Percentiles rank a stretch among this genome's conserved stretches.
These are phyloP conservation scores for Echium plantagineum DNA, from an alignment of 257 asterid species.

Conservation along the genomic window DNA sequence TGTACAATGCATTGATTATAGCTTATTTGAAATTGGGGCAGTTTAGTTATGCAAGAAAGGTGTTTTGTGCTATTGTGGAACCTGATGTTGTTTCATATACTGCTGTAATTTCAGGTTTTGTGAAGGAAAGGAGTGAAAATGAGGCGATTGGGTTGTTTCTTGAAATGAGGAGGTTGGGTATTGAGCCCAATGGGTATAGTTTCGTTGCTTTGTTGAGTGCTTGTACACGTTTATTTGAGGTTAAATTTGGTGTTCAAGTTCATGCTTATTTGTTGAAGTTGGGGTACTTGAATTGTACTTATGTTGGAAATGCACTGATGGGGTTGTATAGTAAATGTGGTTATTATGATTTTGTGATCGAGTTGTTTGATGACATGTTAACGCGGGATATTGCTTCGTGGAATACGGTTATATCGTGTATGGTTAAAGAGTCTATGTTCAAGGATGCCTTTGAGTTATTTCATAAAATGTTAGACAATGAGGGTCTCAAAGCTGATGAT, in stretches of 20 bases:
- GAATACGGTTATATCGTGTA: slow-evolving; percentile 68
- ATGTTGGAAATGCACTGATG: slow-evolving; percentile 71
- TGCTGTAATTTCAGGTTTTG: slow-evolving; percentile 65
- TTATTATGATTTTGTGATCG: slow-evolving; percentile 32
- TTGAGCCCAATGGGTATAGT: slow-evolving; percentile 67
- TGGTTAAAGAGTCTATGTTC: slow-evolving; percentile 45
- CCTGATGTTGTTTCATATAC: slow-evolving; percentile 84
- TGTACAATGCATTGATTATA: slow-evolving; percentile 45
- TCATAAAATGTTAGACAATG: slow-evolving; percentile 26
- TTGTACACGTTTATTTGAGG: slow-evolving; percentile 46
- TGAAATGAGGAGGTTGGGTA: slow-evolving; percentile 40
- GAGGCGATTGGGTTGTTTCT: slow-evolving; percentile 57
- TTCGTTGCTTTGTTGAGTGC: slow-evolving; percentile 73
- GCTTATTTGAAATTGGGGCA: slow-evolving; percentile 50
- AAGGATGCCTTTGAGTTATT: slow-evolving; percentile 44
- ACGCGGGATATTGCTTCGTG: slow-evolving; percentile 62
- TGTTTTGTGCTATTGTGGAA: slow-evolving; percentile 32
- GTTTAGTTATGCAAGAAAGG: slow-evolving; percentile 39
- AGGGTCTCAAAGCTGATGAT: slow-evolving; percentile 37
- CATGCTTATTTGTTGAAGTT: slow-evolving; percentile 53
- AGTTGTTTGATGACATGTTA: slow-evolving; percentile 52
- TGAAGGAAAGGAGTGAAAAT: slow-evolving; percentile 34
- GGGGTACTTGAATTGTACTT: slow-evolving; percentile 36
- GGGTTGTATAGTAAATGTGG: slow-evolving; percentile 57
- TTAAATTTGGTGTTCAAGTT: slow-evolving; percentile 54